These are phyloP conservation scores for Tylopilus sp. DNA, from an alignment of 768 basidiomycete genomes.

Conservation along the genomic window DNA sequence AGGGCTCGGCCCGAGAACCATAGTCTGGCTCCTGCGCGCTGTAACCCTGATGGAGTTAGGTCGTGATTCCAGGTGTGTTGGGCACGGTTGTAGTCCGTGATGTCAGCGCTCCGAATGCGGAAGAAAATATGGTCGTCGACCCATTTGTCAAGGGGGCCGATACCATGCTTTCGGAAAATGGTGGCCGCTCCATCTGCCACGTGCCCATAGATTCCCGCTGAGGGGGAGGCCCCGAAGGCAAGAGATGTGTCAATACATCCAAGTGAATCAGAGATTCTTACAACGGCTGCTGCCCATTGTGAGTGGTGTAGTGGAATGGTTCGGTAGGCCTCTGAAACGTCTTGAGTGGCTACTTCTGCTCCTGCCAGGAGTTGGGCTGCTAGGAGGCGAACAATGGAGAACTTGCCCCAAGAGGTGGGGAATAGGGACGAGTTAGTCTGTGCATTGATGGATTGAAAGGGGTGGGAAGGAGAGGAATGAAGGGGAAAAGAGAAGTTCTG, in stretches of 20 bases:
- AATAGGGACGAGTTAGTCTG: no score
- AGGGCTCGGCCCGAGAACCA: no score
- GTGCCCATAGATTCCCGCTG: no score
- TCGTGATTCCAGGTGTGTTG: background rate
- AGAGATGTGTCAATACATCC: background rate
- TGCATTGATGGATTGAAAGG: no score
- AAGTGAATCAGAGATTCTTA: background rate
- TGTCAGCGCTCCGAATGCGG: no score
- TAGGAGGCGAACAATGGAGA: background rate
- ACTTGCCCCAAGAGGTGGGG: background rate
- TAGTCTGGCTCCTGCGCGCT: no score
- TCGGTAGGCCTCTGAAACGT: background rate
- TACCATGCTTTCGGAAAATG: no score
- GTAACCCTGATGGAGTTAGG: no score
- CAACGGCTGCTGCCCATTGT: background rate
- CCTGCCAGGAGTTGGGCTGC: background rate
- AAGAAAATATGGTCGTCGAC: constrained; percentile 11
- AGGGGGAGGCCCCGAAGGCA: background rate
- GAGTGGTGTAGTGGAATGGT: background rate
- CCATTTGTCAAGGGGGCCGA: no score
- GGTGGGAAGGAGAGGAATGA: no score
- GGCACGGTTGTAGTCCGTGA: background rate
- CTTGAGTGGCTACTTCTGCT: background rate
- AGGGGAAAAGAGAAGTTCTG: no score
- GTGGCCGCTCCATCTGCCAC: no score